Evolutionary conservation across 768 basidiomycete species (phyloP), one percentile per base, ranked within the genome.

Genomic region (Dacryopinax primogenitus): DNA sequence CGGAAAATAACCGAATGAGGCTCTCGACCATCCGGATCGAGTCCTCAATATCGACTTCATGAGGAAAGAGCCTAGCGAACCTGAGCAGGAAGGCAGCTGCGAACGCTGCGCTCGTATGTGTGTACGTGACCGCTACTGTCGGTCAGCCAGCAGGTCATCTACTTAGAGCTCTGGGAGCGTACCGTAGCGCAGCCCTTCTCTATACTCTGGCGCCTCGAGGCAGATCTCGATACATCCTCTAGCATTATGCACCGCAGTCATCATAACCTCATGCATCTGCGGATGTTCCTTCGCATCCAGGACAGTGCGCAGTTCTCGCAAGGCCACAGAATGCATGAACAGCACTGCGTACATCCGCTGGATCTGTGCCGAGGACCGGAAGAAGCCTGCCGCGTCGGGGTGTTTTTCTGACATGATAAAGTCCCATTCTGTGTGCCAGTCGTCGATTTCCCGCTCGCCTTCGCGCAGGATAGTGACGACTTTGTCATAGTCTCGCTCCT

Each of bases 41-140:
- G 51, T 69, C 68, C 23, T 61, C 51, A 30, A 69, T 47, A 45
- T 68, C 66, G 6, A 69, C 41, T 41, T 69, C 69, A 11, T 65
- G 34, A 2, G 67, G 69, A 32, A 69, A 68, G 18, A 69, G 66
- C 45, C 69, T 18, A n/a, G 69, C 69, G 44, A 69, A 68, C 15
- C 69, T 65, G 37, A 69, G 58, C 3, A 69, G 64, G 63, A 69
- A 69, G 16, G 66, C 67, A n/a, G 63, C 69, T 13, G 68, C 68
- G 41, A 70, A 68, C 6, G 69, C 69, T 26, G 68, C 69, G 41
- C 69, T 67, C n/a, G 66, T 70, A 65, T 68, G 69, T 11, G 69
- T 70, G 62, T 70, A 70, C 26, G 68, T 64, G n/a, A 70, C 68
- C 37, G 66, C 47, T 65, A 26, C 33, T 1, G 6, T 11, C 26